A percentile compares a stretch with the other conserved stretches of the same genome.
Conservation (phyloP, 129 eudicot genomes). For the Lonicera japonica region DNA sequence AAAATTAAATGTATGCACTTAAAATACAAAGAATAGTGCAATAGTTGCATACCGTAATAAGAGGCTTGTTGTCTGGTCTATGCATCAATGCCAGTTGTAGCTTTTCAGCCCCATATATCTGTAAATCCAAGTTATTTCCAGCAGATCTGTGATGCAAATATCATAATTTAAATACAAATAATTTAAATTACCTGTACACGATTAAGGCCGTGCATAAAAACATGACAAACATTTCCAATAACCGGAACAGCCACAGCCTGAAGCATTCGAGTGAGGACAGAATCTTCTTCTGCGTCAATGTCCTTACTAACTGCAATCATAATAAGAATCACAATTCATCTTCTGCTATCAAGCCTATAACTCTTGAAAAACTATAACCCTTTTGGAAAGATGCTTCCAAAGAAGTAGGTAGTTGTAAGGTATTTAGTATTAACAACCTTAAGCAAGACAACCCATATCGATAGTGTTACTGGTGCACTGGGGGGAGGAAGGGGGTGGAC, state of each 20-base stretch:
- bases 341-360: neutral
- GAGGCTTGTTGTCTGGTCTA: constrained; percentile 51
- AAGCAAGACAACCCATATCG: constrained; percentile 10
- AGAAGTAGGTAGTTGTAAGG: neutral
- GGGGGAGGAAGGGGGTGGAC: constrained; percentile 2
- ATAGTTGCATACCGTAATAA: constrained; percentile 48
- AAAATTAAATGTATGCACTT: too few relatives aligned
- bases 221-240: constrained; percentile 80
- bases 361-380: neutral
- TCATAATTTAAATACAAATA: too few relatives aligned
- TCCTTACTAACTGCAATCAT: constrained; percentile 42
- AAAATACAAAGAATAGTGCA: neutral
- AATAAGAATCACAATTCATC: neutral
- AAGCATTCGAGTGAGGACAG: constrained; percentile 55
- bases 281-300: constrained; percentile 50
- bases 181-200: constrained; percentile 48
- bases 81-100: constrained; percentile 39
- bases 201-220: constrained; percentile 83
- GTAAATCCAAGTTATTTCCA: constrained; percentile 6
- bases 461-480: constrained; percentile 7
- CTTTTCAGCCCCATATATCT: constrained; percentile 81
- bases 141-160: neutral
- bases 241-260: constrained; percentile 84
- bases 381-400: neutral
- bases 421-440: neutral